Evolutionary conservation across 2,329 filamentous ascomycete genomes (phyloP).

Genomic region (Pleomassaria siparia): DNA sequence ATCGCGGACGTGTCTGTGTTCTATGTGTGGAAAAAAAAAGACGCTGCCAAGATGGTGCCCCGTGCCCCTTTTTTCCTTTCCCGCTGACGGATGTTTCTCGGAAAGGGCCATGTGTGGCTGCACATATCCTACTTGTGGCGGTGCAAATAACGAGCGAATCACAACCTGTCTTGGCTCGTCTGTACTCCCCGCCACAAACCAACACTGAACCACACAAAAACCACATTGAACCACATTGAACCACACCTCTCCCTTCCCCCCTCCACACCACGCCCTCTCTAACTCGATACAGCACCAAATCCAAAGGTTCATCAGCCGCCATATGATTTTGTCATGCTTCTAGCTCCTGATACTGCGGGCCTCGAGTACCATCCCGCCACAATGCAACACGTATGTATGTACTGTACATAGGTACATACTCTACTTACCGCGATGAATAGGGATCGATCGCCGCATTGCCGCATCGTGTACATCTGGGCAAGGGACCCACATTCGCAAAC

Average conservation of each 20-base stretch:
- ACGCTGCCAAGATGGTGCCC: too few relatives aligned
- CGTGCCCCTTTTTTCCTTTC: too few relatives aligned
- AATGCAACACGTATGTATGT: not conserved
- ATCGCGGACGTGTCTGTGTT: constrained; percentile 49
- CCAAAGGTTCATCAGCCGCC: too few relatives aligned
- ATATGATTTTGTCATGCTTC: too few relatives aligned
- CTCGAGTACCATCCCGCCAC: not conserved
- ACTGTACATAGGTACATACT: not conserved
- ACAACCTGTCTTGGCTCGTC: constrained; percentile 40
- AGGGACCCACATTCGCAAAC: not conserved
- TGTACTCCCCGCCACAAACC: too few relatives aligned
- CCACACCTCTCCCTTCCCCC: constrained; percentile 7
- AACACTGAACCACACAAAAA: too few relatives aligned
- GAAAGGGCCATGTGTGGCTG: constrained; percentile 44
- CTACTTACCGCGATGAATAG: not conserved
- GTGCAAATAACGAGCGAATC: constrained; percentile 54
- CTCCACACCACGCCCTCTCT: constrained; percentile 7
- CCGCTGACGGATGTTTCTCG: constrained; percentile 55
- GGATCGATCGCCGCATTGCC: constrained; percentile 2
- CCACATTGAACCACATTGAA: constrained; percentile 6
- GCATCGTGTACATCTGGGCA: not conserved
- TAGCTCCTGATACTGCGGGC: too few relatives aligned
- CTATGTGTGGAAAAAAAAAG: too few relatives aligned
- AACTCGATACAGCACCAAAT: too few relatives aligned
- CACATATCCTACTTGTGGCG: too few relatives aligned